phyloP scores from a whole-genome alignment of 768 basidiomycete species.

The Xanthoconium stramineum region DNA sequence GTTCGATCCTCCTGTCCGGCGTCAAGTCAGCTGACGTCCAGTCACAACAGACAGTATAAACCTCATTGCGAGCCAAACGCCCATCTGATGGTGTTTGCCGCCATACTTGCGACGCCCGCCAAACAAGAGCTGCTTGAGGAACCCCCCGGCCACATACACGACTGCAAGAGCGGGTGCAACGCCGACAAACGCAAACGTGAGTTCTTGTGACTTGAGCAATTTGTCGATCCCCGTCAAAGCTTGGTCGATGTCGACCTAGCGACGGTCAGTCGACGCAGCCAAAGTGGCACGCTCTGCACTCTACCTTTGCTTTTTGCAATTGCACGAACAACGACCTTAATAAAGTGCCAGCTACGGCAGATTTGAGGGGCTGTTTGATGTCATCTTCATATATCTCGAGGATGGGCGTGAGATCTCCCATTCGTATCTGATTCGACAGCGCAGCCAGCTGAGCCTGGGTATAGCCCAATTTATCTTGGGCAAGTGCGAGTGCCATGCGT shows the following conservation, averaged over 20 bases:
- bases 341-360: slow-evolving; percentile 75
- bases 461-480: slow-evolving; percentile 74
- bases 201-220: slow-evolving; percentile 87
- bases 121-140: slow-evolving; percentile 47
- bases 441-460: slow-evolving; percentile 57
- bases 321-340: slow-evolving; percentile 87
- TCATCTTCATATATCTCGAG: slow-evolving; percentile 89
- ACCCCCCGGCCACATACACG: slow-evolving; percentile 64
- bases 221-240: slow-evolving; percentile 90
- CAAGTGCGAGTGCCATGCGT: slow-evolving; percentile 86
- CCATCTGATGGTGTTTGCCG: slow-evolving; percentile 47
- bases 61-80: slow-evolving; percentile 75
- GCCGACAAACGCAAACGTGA: slow-evolving; percentile 96
- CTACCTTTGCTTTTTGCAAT: slow-evolving; percentile 91
- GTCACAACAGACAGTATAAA: slow-evolving; percentile 16
- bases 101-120: slow-evolving; percentile 56
- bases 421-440: slow-evolving; percentile 61
- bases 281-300: neutral
- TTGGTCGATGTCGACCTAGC: slow-evolving; percentile 87
- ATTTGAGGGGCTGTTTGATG: slow-evolving; percentile 82
- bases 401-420: slow-evolving; percentile 85
- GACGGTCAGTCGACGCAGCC: neutral
- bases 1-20: slow-evolving; percentile 62
- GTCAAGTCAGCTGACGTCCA: slow-evolving; percentile 5
- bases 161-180: slow-evolving; percentile 86